A percentile compares a stretch with the other conserved stretches of the same genome.
Conservation (phyloP, 1,284 basidiomycete genomes). For the Leccinum insolens region DNA sequence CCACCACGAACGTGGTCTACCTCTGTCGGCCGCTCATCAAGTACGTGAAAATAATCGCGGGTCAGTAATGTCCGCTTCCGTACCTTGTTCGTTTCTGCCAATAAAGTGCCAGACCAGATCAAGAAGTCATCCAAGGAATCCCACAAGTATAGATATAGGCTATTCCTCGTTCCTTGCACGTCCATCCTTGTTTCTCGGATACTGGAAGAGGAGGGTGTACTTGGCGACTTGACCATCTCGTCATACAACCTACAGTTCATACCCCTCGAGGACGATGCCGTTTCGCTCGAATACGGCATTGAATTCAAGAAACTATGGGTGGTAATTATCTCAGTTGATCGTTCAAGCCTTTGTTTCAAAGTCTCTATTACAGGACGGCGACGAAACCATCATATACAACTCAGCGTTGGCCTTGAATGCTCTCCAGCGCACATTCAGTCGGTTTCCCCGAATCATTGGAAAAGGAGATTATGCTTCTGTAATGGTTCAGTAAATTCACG, state of each 20-base stretch:
- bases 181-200: slow-evolving; percentile 81
- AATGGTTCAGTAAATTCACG: too few species aligned
- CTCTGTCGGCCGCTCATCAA: slow-evolving; percentile 88
- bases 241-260: slow-evolving; percentile 94
- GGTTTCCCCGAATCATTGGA: slow-evolving; percentile 90
- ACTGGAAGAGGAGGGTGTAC: slow-evolving; percentile 89
- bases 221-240: slow-evolving; percentile 85
- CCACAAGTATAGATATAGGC: slow-evolving; percentile 82
- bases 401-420: slow-evolving; percentile 87
- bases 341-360: slow-evolving; percentile 2
- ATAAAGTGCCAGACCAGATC: slow-evolving; percentile 74
- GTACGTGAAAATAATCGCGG: slow-evolving; percentile 88
- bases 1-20: slow-evolving; percentile 91
- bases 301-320: slow-evolving; percentile 87
- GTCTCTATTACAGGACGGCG: slow-evolving; percentile 72
- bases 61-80: slow-evolving; percentile 44
- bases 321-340: slow-evolving; percentile 43
- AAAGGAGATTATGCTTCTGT: slow-evolving; percentile 69
- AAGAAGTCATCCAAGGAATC: slow-evolving; percentile 71
- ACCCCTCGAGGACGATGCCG: slow-evolving; percentile 87
- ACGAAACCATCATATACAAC: slow-evolving; percentile 85
- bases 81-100: slow-evolving; percentile 4
- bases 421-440: slow-evolving; percentile 86
- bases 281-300: slow-evolving; percentile 85
- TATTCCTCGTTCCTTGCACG: slow-evolving; percentile 77